Conservation (phyloP, 768 basidiomycete species). For the Leccinum longicurvipes region DNA sequence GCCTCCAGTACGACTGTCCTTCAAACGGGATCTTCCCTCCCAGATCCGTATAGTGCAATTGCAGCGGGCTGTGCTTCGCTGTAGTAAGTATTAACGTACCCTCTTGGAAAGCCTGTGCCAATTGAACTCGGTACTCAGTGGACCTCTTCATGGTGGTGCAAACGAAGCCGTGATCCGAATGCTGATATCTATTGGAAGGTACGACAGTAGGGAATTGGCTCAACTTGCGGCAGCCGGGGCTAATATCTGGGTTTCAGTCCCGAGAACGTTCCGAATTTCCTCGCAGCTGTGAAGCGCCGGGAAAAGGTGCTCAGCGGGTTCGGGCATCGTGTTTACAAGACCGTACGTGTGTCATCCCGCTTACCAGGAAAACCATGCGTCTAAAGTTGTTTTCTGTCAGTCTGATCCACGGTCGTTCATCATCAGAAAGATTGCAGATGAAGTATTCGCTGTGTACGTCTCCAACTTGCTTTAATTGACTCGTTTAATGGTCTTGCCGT, state of each 20-base stretch:
- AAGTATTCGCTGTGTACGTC: slow-evolving; percentile 83
- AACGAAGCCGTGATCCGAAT: slow-evolving; percentile 95
- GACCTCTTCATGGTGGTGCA: slow-evolving; percentile 61
- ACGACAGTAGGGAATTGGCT: slow-evolving; percentile 19
- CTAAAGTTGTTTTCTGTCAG: slow-evolving; percentile 32
- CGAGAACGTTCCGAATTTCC: slow-evolving; percentile 78
- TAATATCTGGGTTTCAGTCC: slow-evolving; percentile 43
- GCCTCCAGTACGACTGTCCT: slow-evolving; percentile 83
- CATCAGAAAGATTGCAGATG: slow-evolving; percentile 85
- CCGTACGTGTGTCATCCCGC: slow-evolving; percentile 37
- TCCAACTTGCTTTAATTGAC: not conserved
- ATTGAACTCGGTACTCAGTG: slow-evolving; percentile 5
- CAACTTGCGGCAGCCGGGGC: not conserved
- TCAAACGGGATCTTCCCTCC: slow-evolving; percentile 85
- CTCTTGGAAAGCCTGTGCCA: not conserved
- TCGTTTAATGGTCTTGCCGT: not conserved
- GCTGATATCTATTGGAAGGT: slow-evolving; percentile 85
- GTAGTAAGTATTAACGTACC: slow-evolving; percentile 50
- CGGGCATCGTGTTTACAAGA: slow-evolving; percentile 83
- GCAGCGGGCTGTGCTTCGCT: slow-evolving; percentile 87
- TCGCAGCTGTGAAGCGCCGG: slow-evolving; percentile 83
- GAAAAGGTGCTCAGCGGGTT: slow-evolving; percentile 90
- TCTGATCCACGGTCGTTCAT: slow-evolving; percentile 91
- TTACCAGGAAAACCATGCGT: not conserved
- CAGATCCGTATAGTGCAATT: slow-evolving; percentile 87